A percentile compares a stretch with the other conserved stretches of the same genome.
phyloP scores from a whole-genome alignment of 225 moss, liverwort and hornwort species.

The Ulota crispa region DNA sequence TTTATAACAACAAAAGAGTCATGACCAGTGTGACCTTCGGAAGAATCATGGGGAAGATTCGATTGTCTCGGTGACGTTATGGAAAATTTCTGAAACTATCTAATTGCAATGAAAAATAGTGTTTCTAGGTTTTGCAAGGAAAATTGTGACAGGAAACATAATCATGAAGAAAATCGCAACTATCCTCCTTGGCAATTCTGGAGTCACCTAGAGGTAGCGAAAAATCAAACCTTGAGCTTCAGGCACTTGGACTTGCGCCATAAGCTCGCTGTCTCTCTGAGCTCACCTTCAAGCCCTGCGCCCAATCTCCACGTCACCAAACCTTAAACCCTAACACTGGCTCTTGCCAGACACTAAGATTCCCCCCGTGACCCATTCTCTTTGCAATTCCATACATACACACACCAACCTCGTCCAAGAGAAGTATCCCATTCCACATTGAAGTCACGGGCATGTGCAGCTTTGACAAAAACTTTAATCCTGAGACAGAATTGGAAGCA shows the following conservation, averaged over 20 bases:
- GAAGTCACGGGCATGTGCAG: neutral
- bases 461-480: neutral
- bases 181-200: neutral
- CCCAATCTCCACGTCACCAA: neutral
- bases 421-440: neutral
- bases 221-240: conserved; percentile 35
- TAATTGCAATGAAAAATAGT: neutral
- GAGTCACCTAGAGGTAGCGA: neutral
- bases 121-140: neutral
- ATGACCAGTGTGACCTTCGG: too few relatives aligned
- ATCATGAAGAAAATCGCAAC: neutral
- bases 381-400: neutral
- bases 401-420: neutral
- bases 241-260: conserved; percentile 33
- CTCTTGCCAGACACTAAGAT: neutral
- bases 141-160: neutral
- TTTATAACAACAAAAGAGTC: too few relatives aligned
- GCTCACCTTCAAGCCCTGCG: conserved; percentile 41
- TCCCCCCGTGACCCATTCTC: neutral
- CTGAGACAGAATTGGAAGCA: neutral
- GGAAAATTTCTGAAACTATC: neutral
- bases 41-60: neutral
- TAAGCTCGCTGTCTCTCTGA: conserved; percentile 14
- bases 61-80: neutral
- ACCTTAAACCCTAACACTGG: conserved; percentile 29